These are phyloP conservation scores for Kurtzmaniella quercitrusa DNA, from an alignment of 1,139 yeast genomes.

Conservation along the genomic window DNA sequence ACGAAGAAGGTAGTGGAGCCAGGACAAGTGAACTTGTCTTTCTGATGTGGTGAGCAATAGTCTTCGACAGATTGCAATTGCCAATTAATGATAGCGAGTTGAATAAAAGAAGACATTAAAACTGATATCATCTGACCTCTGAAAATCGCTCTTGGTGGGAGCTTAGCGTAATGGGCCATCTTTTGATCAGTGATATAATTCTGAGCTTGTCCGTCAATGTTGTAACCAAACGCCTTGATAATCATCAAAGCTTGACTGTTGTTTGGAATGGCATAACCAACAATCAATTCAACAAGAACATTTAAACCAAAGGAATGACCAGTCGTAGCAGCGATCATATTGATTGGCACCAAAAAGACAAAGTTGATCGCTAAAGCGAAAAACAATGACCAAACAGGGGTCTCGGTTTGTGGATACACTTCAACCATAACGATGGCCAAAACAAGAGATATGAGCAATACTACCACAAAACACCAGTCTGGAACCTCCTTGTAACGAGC, in stretches of 20 bases:
- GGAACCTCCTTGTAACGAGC: conserved; percentile 56
- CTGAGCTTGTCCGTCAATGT: conserved; percentile 54
- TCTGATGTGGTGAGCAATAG: conserved; percentile 38
- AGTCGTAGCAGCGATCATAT: conserved; percentile 42
- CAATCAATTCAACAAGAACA: conserved; percentile 52
- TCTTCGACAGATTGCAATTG: conserved; percentile 39
- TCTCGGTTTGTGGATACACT: conserved; percentile 38
- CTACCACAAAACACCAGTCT: conserved; percentile 50
- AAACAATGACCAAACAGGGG: conserved; percentile 57
- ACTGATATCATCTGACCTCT: conserved; percentile 51
- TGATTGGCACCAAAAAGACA: conserved; percentile 49
- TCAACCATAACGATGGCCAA: conserved; percentile 47
- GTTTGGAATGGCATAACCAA: conserved; percentile 58
- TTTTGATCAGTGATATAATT: conserved; percentile 48
- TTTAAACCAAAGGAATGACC: conserved; percentile 49
- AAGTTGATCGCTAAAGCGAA: conserved; percentile 52
- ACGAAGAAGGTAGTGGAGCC: conserved; percentile 42
- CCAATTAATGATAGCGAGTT: conserved; percentile 54
- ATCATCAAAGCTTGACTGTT: conserved; percentile 54
- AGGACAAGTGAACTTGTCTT: conserved; percentile 46
- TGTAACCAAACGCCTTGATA: conserved; percentile 53
- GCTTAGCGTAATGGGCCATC: conserved; percentile 51
- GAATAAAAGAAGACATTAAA: conserved; percentile 40
- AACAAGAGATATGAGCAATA: conserved; percentile 44
- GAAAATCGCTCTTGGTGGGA: conserved; percentile 61